Evolutionary conservation across 352 stramenopile species (phyloP).

Genomic region (Globisporangium splendens): DNA sequence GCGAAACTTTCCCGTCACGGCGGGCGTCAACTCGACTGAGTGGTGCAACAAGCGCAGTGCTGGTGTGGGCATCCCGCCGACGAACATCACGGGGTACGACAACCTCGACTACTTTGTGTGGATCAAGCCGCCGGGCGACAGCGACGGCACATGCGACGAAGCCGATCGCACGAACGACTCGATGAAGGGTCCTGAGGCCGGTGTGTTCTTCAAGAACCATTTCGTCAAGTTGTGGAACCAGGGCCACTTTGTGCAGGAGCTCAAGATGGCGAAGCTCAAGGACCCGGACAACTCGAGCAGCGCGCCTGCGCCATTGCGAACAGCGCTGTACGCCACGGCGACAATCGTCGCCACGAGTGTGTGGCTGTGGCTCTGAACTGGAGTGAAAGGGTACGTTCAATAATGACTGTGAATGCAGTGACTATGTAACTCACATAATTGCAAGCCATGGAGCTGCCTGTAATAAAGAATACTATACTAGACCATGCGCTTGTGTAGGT

Average conservation of each 20-base stretch:
- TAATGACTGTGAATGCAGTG: too few relatives aligned
- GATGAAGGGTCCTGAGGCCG: conserved; percentile 33
- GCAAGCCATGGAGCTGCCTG: too few relatives aligned
- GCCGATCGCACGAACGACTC: conserved; percentile 12
- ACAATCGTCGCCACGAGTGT: background rate
- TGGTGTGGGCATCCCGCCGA: conserved; percentile 51
- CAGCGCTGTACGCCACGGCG: background rate
- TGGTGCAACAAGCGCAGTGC: conserved; percentile 69
- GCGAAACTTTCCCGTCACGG: conserved; percentile 33
- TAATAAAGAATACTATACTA: too few relatives aligned
- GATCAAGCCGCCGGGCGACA: conserved; percentile 66
- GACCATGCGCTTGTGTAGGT: too few relatives aligned
- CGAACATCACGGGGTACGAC: conserved; percentile 37
- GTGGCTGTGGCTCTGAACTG: background rate
- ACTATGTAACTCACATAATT: too few relatives aligned
- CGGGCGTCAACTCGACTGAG: conserved; percentile 27
- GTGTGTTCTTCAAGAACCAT: conserved; percentile 44
- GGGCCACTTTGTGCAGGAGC: conserved; percentile 32
- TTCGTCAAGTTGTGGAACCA: conserved; percentile 61
- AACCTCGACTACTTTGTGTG: conserved; percentile 75
- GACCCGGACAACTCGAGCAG: background rate
- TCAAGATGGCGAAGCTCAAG: conserved; percentile 8
- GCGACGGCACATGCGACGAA: conserved; percentile 44
- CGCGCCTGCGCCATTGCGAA: background rate
- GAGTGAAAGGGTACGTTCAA: background rate